Evolutionary conservation across 2,329 filamentous ascomycete genomes (phyloP).

Genomic region (Colletotrichum nymphaeae): DNA sequence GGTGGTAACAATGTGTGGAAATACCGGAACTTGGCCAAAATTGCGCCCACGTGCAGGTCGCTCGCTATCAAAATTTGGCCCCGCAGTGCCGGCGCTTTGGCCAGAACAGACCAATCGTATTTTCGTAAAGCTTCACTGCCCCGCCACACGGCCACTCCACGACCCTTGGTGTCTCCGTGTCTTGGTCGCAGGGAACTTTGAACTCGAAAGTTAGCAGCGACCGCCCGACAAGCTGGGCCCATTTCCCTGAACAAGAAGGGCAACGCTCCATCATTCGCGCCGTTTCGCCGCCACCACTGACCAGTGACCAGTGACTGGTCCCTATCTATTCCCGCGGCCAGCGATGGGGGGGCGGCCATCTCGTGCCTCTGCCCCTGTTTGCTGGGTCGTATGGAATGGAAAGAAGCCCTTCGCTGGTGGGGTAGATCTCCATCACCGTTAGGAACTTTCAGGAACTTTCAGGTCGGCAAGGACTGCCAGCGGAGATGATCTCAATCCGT

Average conservation of each 20-base stretch:
- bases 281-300: background rate
- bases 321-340: conserved; percentile 2
- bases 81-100: conserved; percentile 15
- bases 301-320: background rate
- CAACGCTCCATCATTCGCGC: conserved; percentile 10
- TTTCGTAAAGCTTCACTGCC: conserved; percentile 12
- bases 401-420: conserved; percentile 24
- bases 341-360: conserved; percentile 5
- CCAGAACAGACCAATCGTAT: conserved; percentile 18
- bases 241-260: background rate
- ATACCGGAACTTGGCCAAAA: conserved; percentile 6
- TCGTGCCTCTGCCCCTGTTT: background rate
- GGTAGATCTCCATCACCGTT: conserved; percentile 22
- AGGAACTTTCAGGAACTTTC: conserved; percentile 22
- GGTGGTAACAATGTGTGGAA: background rate
- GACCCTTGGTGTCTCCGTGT: conserved; percentile 24
- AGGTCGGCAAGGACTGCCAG: conserved; percentile 17
- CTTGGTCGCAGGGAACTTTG: background rate
- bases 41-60: conserved; percentile 24
- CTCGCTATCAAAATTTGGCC: conserved; percentile 17
- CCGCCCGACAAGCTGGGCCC: background rate
- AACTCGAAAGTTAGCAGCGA: conserved; percentile 2
- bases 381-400: background rate
- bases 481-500: conserved; percentile 35
- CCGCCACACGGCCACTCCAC: conserved; percentile 32